Percentiles rank a stretch among this genome's conserved stretches.
These are phyloP conservation scores for Podospora pseudoanserina DNA, from an alignment of 495 filamentous ascomycete genomes.

Conservation along the genomic window DNA sequence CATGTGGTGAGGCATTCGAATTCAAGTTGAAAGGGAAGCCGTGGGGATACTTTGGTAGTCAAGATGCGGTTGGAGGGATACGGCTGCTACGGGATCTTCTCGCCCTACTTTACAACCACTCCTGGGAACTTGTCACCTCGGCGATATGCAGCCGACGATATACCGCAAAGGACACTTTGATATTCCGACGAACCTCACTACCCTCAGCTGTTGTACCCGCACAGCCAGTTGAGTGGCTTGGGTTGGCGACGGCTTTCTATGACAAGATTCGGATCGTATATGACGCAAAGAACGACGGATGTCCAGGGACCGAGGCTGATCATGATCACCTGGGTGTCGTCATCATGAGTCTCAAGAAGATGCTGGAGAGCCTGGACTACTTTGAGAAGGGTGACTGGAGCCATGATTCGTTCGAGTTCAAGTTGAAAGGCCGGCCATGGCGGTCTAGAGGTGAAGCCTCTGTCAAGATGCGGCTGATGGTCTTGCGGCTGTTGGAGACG, in stretches of 20 bases:
- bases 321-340: conserved; percentile 15
- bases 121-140: conserved; percentile 19
- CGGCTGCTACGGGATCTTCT: conserved; percentile 23
- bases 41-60: conserved; percentile 17
- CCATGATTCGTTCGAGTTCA: conserved; percentile 21
- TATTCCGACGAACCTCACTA: conserved; percentile 12
- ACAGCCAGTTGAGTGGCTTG: conserved; percentile 21
- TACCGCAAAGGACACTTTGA: conserved; percentile 23
- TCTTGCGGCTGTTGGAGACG: conserved; percentile 18
- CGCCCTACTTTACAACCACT: conserved; percentile 18
- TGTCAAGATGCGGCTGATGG: conserved; percentile 18
- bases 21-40: conserved; percentile 20
- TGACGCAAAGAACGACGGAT: conserved; percentile 7
- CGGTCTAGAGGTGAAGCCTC: conserved; percentile 4
- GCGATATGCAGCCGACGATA: conserved; percentile 13
- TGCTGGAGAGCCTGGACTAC: conserved; percentile 10
- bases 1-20: conserved; percentile 9
- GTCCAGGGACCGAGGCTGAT: not conserved
- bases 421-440: conserved; percentile 21
- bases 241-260: conserved; percentile 1
- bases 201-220: not conserved
- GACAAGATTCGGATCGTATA: conserved; percentile 22
- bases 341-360: conserved; percentile 8
- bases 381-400: conserved; percentile 18
- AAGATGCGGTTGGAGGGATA: conserved; percentile 12